Base-by-base conservation (phyloP, 306 rosid species). In the Malus sieversii region DNA sequence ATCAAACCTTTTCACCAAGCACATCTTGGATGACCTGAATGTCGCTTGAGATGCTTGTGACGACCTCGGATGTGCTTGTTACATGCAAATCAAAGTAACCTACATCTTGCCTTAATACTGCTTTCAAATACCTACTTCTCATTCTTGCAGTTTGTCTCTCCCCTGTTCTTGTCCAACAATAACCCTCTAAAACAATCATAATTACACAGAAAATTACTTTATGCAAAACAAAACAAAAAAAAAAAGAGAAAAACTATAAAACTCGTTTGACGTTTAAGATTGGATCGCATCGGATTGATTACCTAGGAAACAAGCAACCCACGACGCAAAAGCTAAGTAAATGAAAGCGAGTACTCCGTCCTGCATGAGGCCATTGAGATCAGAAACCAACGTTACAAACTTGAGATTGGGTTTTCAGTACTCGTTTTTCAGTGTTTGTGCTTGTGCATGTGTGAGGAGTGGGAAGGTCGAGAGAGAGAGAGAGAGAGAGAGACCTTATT, bases 91-190 rank as follows among this genome's bases (percentile, higher is more conserved):
- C 81, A 67, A 72, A 81, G 55, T 66, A 81, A 14, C 66, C 69
- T 16, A 81, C 42, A 16, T 81, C 84, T 65, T 81, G 85, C 46
- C 84, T 70, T 29, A 82, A 18, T 25, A 85, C 76, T 4, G 85
- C 73, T 77, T 82, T 79, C 72, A 85, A 52, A 73, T 82, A 82
- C 42, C 57, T 44, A 9, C 68, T 30, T 58, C 88, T 75, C 61
- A 81, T 79, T 40, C 83, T 59, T 29, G 88, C 68, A 4, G 84
- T 85, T 57, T 79, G 88, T 35, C 84, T 76, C 74, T 82, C 85
- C 62, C 75, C 81, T 0, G 84, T 85, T 62, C 82, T 76, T 22
- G 79, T 82, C 88, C 88, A 85, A 48, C 88, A 76, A 10, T 71
- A 71, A 46, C 82, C 88, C 79, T 82, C 88, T 85, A 72, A 27